Percentiles rank a stretch among this genome's conserved stretches.
phyloP scores from a whole-genome alignment of 768 basidiomycete genomes.

The Sporobolomyces pararoseus region DNA sequence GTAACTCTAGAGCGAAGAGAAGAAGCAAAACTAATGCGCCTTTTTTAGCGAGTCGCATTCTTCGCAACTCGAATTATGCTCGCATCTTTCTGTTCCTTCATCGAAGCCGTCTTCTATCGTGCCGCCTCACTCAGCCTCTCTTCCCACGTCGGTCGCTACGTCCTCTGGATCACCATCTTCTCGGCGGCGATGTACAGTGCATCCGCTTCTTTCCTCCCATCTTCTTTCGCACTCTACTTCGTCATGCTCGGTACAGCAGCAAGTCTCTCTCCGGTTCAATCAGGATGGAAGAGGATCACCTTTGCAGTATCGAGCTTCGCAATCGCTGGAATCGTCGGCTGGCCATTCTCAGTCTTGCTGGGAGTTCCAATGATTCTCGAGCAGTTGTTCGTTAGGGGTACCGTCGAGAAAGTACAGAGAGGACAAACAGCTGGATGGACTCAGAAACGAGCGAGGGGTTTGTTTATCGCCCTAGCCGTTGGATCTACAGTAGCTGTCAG shows the following conservation, averaged over 20 bases:
- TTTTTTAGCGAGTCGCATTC: slow-evolving; percentile 80
- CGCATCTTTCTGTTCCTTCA: slow-evolving; percentile 66
- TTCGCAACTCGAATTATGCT: slow-evolving; percentile 80
- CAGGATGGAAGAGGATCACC: slow-evolving; percentile 54
- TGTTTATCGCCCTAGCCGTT: slow-evolving; percentile 19
- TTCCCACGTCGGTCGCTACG: slow-evolving; percentile 85
- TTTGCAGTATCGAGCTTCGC: slow-evolving; percentile 67
- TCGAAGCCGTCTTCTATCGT: slow-evolving; percentile 79
- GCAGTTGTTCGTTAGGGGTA: slow-evolving; percentile 56
- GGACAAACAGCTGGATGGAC: slow-evolving; percentile 53
- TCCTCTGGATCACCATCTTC: slow-evolving; percentile 76
- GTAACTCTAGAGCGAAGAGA: too few species aligned
- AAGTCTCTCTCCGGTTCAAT: slow-evolving; percentile 49
- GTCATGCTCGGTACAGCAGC: slow-evolving; percentile 73
- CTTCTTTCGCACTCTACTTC: slow-evolving; percentile 90
- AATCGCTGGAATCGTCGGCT: slow-evolving; percentile 80
- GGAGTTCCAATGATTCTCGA: slow-evolving; percentile 85
- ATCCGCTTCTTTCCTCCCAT: slow-evolving; percentile 83
- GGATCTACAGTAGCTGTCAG: slow-evolving; percentile 31
- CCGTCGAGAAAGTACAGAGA: slow-evolving; percentile 36
- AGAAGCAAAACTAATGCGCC: too few species aligned
- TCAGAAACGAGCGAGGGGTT: slow-evolving; percentile 43
- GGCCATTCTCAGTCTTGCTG: slow-evolving; percentile 90
- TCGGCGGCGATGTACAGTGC: slow-evolving; percentile 96
- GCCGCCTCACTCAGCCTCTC: slow-evolving; percentile 75